These are phyloP conservation scores for Diplogelasinospora grovesii DNA, from an alignment of 495 filamentous ascomycete species.

Conservation along the genomic window DNA sequence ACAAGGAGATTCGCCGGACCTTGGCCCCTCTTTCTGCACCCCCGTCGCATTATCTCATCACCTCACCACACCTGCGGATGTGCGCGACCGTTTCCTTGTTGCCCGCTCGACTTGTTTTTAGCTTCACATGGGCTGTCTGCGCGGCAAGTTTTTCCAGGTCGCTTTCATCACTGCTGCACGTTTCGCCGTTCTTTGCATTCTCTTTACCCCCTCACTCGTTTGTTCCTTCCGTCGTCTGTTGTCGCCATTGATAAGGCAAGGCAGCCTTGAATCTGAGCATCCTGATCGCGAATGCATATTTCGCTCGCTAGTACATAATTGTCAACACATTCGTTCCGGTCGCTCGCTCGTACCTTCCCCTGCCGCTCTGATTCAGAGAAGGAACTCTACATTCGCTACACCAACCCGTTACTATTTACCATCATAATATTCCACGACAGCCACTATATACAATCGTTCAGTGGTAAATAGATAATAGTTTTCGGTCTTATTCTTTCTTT, in stretches of 20 bases:
- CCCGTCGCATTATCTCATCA: too few species aligned
- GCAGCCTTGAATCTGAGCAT: too few species aligned
- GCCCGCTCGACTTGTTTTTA: conserved; percentile 6
- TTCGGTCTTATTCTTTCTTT: not conserved
- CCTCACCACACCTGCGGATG: too few species aligned
- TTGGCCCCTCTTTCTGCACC: too few species aligned
- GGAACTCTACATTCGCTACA: conserved; percentile 11
- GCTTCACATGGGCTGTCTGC: too few species aligned
- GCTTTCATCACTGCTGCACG: not conserved
- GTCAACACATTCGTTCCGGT: conserved; percentile 1
- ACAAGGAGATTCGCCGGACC: too few species aligned
- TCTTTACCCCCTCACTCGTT: conserved; percentile 11
- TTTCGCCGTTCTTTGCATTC: conserved; percentile 6
- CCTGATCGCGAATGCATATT: too few species aligned
- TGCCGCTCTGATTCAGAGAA: not conserved
- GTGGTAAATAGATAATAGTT: conserved; percentile 1
- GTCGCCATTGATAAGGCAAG: too few species aligned
- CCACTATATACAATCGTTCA: not conserved
- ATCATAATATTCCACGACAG: not conserved
- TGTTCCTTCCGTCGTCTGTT: conserved; percentile 20
- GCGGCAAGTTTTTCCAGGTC: conserved; percentile 1
- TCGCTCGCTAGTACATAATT: too few species aligned
- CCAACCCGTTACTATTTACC: too few species aligned
- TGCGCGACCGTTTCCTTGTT: too few species aligned
- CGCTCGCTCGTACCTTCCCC: conserved; percentile 7